Evolutionary conservation across 2,329 filamentous ascomycete species (phyloP), one percentile per base, ranked within the genome.

Genomic region (Mycogone perniciosa): DNA sequence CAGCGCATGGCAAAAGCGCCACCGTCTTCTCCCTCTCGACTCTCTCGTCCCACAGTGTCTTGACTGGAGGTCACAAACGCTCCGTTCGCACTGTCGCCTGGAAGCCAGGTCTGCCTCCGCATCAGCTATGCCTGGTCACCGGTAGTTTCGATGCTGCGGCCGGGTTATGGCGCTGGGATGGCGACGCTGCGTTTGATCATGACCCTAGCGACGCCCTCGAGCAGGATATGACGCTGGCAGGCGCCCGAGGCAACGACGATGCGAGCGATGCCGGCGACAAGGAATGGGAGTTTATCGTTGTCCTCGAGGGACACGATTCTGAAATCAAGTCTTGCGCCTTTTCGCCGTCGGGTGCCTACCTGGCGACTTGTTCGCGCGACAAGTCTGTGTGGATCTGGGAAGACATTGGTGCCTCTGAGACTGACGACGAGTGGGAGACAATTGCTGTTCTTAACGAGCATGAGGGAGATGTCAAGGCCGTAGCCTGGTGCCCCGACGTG

Each of bases 311-410:
- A 0, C 93, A 97, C 66, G 93, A 97, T 63, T 89, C 87, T 27
- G 93, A 99, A 70, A 88, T 99, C 74, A 86, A 96, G 74, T 76
- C 80, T 31, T 82, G 92, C 56, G 77, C 81, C 2, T 95, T 90
- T 72, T 84, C 79, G 13, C 84, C 88, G 0, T 81, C 81, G 0
- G 88, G 88, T 1, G 81, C 86, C 54, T 84, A 89, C 60, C 78
- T 99, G 4, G 93, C 93, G 5, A 96, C 91, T 0, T 96, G 91
- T 69, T 88, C 84, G 48, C 80, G 93, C 44, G 93, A 99, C 67
- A 97, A 97, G 73, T 87, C 82, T 11, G 89, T 97, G 13, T 99
- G 93, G 93, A 89, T 99, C 60, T 99, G 93, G 93, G 93, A 99
- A 70, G 93, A 97, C 66, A 80, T 96, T 48, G 80, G 81, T 37